Base-by-base conservation (phyloP, 176 grass and related monocot genomes). In the Ananas comosus region DNA sequence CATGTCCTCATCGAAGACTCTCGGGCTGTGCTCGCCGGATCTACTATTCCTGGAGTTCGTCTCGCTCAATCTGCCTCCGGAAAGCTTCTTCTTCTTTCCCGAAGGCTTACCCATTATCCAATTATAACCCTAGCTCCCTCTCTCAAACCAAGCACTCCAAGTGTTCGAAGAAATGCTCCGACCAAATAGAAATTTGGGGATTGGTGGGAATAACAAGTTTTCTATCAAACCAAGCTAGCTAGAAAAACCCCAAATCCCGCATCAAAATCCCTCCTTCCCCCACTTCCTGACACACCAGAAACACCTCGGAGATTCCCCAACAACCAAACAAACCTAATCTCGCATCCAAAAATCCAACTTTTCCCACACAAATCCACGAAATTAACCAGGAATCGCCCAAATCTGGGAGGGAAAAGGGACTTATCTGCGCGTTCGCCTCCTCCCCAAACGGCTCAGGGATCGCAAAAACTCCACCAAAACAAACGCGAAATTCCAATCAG, bases 31-130 rank as follows among this genome's bases (percentile, higher is more conserved):
- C 12, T 86, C 75, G 2, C 58, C 57, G 7, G 19, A 56, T 51
- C 56, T 75, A 69, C 51, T 65, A 22, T 83, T 82, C 68, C 83
- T 97, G 50, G 89, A 87, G 71, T 83, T 73, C 0, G 79, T 63
- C 24, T 86, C 83, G 79, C 24, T 72, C 54, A 56, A 70, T 28
- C 80, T 64, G 48, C 48, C 50, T 23, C 51, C 50, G 13, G 64
- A 76, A 53, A 18, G 47, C 67, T 79, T 71, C 65, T 90, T 87
- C 81, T 97, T 92, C 86, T 78, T 96, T 59, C 67, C 80, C 64
- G 86, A 80, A 78, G 86, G 81, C 70, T 97, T 97, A 10, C 93
- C 93, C 93, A 97, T 97, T 7, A 4, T 42, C 33, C 17, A 22
- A 47, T 56, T 51, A 2, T n/a, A n/a, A 22, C 4, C 22, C 13